Percentiles rank a stretch among this genome's conserved stretches.
phyloP scores from a whole-genome alignment of 202 grass and related monocot genomes.

The Panicum virgatum region DNA sequence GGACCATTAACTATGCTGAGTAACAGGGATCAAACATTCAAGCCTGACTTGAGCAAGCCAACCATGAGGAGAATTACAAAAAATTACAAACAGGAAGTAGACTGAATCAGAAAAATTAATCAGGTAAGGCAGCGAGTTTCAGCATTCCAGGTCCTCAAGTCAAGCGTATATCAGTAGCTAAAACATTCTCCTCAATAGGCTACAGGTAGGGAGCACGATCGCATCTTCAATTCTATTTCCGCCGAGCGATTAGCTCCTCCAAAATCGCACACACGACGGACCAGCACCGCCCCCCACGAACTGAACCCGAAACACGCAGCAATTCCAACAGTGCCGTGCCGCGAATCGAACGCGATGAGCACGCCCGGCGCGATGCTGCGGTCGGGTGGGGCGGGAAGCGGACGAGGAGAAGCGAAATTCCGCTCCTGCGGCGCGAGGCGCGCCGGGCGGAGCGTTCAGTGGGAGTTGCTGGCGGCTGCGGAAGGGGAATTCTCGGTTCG shows the following conservation, averaged over 20 bases:
- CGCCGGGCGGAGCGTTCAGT: not conserved
- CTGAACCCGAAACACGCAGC: not conserved
- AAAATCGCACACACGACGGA: not conserved
- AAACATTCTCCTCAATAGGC: not conserved
- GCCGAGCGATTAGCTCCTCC: not conserved
- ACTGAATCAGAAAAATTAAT: not conserved
- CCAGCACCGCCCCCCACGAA: not conserved
- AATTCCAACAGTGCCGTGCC: not conserved
- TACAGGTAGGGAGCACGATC: not conserved
- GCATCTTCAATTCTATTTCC: not conserved
- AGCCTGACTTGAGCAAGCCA: not conserved
- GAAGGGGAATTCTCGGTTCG: not conserved
- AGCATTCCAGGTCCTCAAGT: not conserved
- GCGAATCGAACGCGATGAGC: not conserved
- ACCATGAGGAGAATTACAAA: not conserved
- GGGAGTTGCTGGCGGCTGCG: not conserved
- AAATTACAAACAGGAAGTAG: not conserved
- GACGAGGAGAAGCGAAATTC: not conserved
- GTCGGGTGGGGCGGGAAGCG: not conserved
- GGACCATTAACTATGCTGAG: not conserved
- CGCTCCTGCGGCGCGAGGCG: not conserved
- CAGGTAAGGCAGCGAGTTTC: not conserved
- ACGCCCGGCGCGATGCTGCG: not conserved
- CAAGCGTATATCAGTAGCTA: not conserved
- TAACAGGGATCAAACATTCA: not conserved